Base-by-base conservation (phyloP, 176 grass and related monocot species). In the Lolium perenne region DNA sequence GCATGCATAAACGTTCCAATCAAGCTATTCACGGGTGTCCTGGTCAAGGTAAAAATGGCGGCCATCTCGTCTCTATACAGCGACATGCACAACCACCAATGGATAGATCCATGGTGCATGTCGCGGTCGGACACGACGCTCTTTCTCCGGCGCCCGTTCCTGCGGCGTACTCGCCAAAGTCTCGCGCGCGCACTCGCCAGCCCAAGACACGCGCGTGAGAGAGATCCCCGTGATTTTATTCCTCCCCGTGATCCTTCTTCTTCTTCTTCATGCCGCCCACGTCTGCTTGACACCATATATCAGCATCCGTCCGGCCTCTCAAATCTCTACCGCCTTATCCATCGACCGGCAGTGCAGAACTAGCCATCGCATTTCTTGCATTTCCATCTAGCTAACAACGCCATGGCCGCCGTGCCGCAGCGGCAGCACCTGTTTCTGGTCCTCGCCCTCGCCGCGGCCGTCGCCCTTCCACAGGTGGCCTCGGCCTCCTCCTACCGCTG, bases 401-500 rank as follows among this genome's bases (percentile, higher is more conserved):
- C 41, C 69, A 60, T 55, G 38, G 51, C 51, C 38, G 25, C 58
- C 65, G 65, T 65, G 25, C 9, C 20, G 26, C 17, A 2, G 62
- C 55, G 6, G 13, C 15, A 29, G 26, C 26, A 29, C 26, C 26
- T 38, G 13, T 0, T 47, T 22, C 70, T 41, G 3, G 22, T 47
- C 1, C 47, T 48, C 16, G 47, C 72, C 6, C 35, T 84, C 22
- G 9, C 61, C 11, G 7, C 12, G 47, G 18, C 7, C 10, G n/a
- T 20, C 56, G 56, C 7, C 5, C 26, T 29, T 29, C 26, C 26
- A 29, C 26, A 29, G 26, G 26, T 29, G 26, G 26, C 26, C 26
- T 65, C 50, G 38, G 68, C 40, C 17, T 6, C 58, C 6, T 13
- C 35, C 2, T 15, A 74, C 87, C 11, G 35, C 59, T 88, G 82